Evolutionary conservation across 371 early-diverging fungal species (phyloP), one percentile per base, ranked within the genome.

Genomic region (Mortierella sp.): DNA sequence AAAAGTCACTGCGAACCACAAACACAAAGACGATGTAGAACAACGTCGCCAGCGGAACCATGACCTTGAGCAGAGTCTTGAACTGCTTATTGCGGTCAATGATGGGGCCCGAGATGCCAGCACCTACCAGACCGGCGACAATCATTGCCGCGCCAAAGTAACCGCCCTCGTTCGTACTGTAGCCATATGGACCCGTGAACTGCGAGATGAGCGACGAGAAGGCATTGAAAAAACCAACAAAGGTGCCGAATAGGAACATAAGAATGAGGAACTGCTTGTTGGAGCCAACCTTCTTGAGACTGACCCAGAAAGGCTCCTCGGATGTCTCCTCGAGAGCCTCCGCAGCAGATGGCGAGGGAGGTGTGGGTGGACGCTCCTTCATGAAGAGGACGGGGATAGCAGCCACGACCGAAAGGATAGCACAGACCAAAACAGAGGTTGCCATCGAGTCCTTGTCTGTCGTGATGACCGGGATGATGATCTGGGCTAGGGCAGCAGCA

Each of bases 101-200:
- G 17, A 84, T 72, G 21, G 84, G 84, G 14, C 88, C 85, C 27
- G 84, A 78, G 30, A 83, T 65, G 65, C 84, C 86, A 50, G 73
- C 86, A 76, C 65, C 88, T 6, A 81, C 82, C 37, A 88, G 56
- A 34, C 86, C 88, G 30, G 84, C 86, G n/a, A 85, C 81, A 30
- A 85, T 81, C 48, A 81, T 82, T 27, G 84, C 83, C 1, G 85
- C 88, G 52, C 83, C 85, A 37, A 88, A 84, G 48, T 82, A 85
- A 19, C 90, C 89, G 31, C 83, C 83, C 27, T 89, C 82, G 32
- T 78, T 81, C 44, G 89, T 80, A 1, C 81, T 60, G 64, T 90
- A 92, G 14, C 89, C 90, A 66, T 86, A 90, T 15, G 92, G 92
- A 17, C 72, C 70, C 14, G 89, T 76, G 49, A 86, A 87, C 60